phyloP scores from a whole-genome alignment of 345 rosid species.

The Aethionema arabicum region DNA sequence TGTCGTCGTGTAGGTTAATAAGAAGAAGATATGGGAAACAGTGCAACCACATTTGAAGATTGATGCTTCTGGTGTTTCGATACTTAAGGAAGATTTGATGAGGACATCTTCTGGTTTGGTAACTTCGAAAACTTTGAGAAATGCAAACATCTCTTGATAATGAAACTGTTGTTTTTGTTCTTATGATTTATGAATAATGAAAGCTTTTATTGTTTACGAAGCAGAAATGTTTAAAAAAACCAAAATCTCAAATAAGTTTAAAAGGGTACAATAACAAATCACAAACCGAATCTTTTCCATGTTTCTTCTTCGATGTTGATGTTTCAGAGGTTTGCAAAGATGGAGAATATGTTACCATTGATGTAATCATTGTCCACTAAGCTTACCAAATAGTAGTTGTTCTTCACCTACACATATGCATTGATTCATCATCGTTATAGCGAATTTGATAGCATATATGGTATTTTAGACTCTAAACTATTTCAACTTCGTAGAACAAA shows the following conservation, averaged over 20 bases:
- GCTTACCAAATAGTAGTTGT: constrained; percentile 79
- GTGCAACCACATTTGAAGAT: constrained; percentile 91
- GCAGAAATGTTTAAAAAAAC: constrained; percentile 11
- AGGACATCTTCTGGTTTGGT: constrained; percentile 68
- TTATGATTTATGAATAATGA: constrained; percentile 9
- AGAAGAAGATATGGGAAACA: constrained; percentile 87
- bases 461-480: no score
- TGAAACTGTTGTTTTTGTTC: constrained; percentile 24
- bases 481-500: no score
- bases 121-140: constrained; percentile 48
- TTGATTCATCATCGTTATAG: constrained; percentile 16
- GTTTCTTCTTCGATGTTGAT: constrained; percentile 12
- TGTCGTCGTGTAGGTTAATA: constrained; percentile 54
- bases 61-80: constrained; percentile 52
- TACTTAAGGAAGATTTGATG: constrained; percentile 66
- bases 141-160: constrained; percentile 73
- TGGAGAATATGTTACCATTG: constrained; percentile 34
- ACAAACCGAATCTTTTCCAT: not conserved
- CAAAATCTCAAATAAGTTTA: not conserved
- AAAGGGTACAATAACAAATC: constrained; percentile 28
- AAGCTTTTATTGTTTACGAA: constrained; percentile 3
- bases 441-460: no score
- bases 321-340: constrained; percentile 32
- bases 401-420: constrained; percentile 63
- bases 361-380: constrained; percentile 45